Evolutionary conservation across 2,329 filamentous ascomycete genomes (phyloP).

Genomic region (Teratosphaeria pseudoeucalypti): DNA sequence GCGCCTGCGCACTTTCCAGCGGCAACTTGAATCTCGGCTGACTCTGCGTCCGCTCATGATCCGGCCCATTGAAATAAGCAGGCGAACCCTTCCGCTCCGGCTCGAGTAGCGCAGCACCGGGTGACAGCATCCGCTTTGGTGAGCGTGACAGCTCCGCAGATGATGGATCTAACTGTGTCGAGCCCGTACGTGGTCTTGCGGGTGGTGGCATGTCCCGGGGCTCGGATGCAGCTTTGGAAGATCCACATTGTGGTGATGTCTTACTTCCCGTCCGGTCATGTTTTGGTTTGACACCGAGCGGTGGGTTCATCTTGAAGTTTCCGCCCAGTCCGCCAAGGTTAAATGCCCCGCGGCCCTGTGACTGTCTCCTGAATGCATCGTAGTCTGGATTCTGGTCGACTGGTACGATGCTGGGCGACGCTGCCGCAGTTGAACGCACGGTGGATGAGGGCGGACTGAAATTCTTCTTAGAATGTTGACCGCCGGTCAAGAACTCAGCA

Average conservation of each 20-base stretch:
- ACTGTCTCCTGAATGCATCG: constrained; percentile 64
- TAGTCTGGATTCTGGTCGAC: constrained; percentile 72
- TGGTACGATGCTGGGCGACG: constrained; percentile 58
- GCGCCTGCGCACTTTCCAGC: constrained; percentile 15
- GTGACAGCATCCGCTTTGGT: constrained; percentile 39
- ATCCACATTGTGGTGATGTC: constrained; percentile 15
- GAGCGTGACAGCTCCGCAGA: constrained; percentile 26
- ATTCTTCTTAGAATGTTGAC: constrained; percentile 53
- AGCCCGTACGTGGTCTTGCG: neutral
- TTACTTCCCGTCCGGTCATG: constrained; percentile 4
- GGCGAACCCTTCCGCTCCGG: constrained; percentile 38
- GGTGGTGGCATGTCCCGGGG: constrained; percentile 32
- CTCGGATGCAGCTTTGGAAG: constrained; percentile 10
- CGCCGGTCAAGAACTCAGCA: constrained; percentile 40
- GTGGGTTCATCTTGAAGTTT: constrained; percentile 29
- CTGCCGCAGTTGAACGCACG: constrained; percentile 57
- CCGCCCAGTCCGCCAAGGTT: constrained; percentile 30
- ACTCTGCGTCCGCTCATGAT: constrained; percentile 10
- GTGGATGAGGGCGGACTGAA: constrained; percentile 66
- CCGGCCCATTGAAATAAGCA: constrained; percentile 30
- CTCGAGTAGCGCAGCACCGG: constrained; percentile 32
- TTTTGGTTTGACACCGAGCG: constrained; percentile 13
- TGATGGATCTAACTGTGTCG: constrained; percentile 11
- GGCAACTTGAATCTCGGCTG: constrained; percentile 20
- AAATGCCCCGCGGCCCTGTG: constrained; percentile 46